phyloP scores from a whole-genome alignment of 805 yeast species.

The Lipomyces yamanashiensis region DNA sequence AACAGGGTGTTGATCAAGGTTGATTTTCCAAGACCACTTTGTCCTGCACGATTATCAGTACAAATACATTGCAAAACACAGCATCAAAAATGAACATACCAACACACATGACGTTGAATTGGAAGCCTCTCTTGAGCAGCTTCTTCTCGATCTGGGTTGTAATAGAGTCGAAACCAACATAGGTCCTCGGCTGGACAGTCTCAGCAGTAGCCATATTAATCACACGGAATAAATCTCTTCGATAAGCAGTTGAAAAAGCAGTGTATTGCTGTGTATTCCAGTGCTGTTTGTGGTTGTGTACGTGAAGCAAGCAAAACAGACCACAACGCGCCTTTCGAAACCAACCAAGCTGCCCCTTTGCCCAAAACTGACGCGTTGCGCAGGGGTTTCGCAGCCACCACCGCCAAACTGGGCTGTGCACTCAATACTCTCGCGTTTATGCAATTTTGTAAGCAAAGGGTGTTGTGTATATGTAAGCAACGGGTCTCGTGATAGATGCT shows the following conservation, averaged over 20 bases:
- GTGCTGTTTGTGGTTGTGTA: neutral
- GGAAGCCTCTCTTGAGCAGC: conserved; percentile 88
- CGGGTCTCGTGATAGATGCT: neutral
- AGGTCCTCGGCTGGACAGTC: conserved; percentile 63
- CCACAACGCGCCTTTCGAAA: conserved; percentile 3
- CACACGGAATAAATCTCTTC: neutral
- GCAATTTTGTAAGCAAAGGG: neutral
- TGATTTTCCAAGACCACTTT: conserved; percentile 92
- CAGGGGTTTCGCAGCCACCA: neutral
- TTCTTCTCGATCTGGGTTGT: conserved; percentile 94
- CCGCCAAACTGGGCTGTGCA: neutral
- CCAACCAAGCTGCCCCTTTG: conserved; percentile 4
- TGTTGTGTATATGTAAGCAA: neutral
- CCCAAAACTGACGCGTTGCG: conserved; percentile 4
- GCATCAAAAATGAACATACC: conserved; percentile 46
- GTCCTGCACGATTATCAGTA: conserved; percentile 41
- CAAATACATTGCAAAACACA: neutral
- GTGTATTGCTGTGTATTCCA: neutral
- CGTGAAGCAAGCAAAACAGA: neutral
- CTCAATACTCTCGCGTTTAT: conserved; percentile 19
- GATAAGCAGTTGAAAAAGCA: neutral
- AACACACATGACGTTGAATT: conserved; percentile 91
- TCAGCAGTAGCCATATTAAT: conserved; percentile 24
- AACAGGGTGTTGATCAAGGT: conserved; percentile 90
- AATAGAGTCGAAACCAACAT: conserved; percentile 96